A percentile compares a stretch with the other conserved stretches of the same genome.
phyloP scores from a whole-genome alignment of 805 yeast genomes.

The Ogataea degrootiae region DNA sequence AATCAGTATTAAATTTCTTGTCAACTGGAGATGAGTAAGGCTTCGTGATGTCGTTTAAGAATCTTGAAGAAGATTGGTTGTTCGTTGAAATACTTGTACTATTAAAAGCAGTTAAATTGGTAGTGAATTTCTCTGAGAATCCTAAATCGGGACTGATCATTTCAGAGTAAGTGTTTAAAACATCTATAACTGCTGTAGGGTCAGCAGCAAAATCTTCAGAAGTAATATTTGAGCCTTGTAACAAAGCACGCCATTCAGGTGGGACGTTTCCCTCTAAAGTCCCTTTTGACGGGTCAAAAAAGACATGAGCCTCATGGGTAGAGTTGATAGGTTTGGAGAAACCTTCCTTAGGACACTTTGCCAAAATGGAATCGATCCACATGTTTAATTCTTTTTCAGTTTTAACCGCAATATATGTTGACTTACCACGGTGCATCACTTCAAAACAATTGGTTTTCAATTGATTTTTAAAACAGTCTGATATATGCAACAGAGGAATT shows the following conservation, averaged over 20 bases:
- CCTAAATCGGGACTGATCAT: conserved; percentile 36
- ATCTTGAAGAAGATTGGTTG: conserved; percentile 9
- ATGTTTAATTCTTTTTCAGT: conserved; percentile 74
- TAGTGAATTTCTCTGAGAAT: conserved; percentile 23
- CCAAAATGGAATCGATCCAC: conserved; percentile 86
- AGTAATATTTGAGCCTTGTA: conserved; percentile 56
- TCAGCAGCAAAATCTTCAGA: conserved; percentile 60
- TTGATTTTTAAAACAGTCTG: conserved; percentile 63
- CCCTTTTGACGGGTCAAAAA: conserved; percentile 74
- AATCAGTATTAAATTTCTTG: background rate
- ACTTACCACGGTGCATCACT: conserved; percentile 58
- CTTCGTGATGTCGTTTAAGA: conserved; percentile 29
- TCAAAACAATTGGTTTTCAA: conserved; percentile 79
- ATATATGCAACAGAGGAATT: conserved; percentile 54
- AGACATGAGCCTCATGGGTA: conserved; percentile 89
- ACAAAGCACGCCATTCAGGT: conserved; percentile 51
- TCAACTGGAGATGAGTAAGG: conserved; percentile 21
- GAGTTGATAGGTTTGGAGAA: conserved; percentile 94
- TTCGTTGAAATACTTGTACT: conserved; percentile 1
- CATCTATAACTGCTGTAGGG: conserved; percentile 61
- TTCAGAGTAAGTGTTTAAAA: conserved; percentile 47
- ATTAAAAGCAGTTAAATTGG: conserved; percentile 7
- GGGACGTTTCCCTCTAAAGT: conserved; percentile 43
- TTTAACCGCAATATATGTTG: conserved; percentile 71
- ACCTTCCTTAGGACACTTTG: conserved; percentile 58